phyloP scores from a whole-genome alignment of 352 stramenopile species.

The Phytophthora pistaciae region DNA sequence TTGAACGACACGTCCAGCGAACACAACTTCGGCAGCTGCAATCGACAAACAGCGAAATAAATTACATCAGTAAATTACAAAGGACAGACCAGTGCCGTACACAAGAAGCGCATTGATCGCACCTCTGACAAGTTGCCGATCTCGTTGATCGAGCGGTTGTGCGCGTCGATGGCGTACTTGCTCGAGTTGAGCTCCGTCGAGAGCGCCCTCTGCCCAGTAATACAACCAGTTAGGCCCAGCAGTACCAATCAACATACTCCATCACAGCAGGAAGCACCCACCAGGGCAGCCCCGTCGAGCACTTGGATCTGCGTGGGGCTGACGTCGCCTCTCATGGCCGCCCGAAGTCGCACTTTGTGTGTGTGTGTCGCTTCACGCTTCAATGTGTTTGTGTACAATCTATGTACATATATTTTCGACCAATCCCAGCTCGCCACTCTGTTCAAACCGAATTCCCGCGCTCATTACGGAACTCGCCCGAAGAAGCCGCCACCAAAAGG shows the following conservation, averaged over 20 bases:
- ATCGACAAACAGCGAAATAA: neutral
- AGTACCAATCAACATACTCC: neutral
- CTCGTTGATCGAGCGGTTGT: slow-evolving; percentile 74
- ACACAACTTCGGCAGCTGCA: slow-evolving; percentile 73
- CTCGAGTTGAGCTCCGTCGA: slow-evolving; percentile 79
- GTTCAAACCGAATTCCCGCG: slow-evolving; percentile 33
- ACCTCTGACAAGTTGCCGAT: slow-evolving; percentile 76
- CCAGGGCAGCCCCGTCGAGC: slow-evolving; percentile 49
- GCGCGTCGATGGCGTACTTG: slow-evolving; percentile 82
- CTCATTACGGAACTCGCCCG: slow-evolving; percentile 18
- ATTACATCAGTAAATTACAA: slow-evolving; percentile 1
- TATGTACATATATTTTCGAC: slow-evolving; percentile 16
- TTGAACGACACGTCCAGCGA: slow-evolving; percentile 88
- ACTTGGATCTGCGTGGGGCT: slow-evolving; percentile 44
- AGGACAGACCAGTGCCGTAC: too few relatives aligned
- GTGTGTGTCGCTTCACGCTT: slow-evolving; percentile 27
- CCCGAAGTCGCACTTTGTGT: neutral
- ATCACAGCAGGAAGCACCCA: slow-evolving; percentile 11
- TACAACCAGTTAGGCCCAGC: neutral
- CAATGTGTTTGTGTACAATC: slow-evolving; percentile 22
- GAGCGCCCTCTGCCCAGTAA: slow-evolving; percentile 38
- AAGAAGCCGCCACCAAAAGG: slow-evolving; percentile 27
- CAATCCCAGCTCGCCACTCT: slow-evolving; percentile 10
- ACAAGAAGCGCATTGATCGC: neutral
- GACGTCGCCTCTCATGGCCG: slow-evolving; percentile 27